Conservation (phyloP, 179 eudicot genomes). For the Spergularia azorica region DNA sequence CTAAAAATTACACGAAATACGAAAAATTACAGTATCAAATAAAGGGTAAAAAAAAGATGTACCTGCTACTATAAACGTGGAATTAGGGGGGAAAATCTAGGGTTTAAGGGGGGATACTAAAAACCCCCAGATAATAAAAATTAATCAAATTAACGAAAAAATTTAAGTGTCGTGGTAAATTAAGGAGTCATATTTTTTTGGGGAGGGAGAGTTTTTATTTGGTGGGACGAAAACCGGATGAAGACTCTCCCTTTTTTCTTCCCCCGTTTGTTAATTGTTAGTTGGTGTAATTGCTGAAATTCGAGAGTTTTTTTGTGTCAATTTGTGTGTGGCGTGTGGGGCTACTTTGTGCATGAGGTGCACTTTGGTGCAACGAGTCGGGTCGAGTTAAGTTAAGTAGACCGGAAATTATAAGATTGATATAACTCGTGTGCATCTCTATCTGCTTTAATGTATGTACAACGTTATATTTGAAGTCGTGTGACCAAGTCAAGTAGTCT, state of each 20-base stretch:
- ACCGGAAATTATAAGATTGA: no score
- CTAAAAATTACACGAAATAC: not conserved
- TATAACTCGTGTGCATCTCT: no score
- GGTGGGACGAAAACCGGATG: slow-evolving; percentile 26
- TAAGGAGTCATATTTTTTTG: not conserved
- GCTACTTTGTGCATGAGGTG: not conserved
- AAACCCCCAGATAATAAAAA: slow-evolving; percentile 26
- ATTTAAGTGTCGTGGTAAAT: not conserved
- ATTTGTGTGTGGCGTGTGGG: not conserved
- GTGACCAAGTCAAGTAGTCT: no score
- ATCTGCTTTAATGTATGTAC: no score
- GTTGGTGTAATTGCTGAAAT: slow-evolving; percentile 30
- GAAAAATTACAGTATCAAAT: not conserved
- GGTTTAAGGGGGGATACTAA: slow-evolving; percentile 32
- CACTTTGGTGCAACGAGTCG: not conserved
- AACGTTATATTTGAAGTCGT: no score
- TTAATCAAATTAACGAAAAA: not conserved
- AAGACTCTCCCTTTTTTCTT: not conserved
- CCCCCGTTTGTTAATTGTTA: slow-evolving; percentile 25
- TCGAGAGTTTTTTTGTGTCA: not conserved
- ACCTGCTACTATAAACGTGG: slow-evolving; percentile 23
- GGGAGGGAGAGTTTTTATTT: not conserved
- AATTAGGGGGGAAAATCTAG: slow-evolving; percentile 31
- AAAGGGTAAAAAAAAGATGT: not conserved
- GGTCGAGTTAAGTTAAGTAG: not conserved